Percentiles rank a stretch among this genome's conserved stretches.
Conservation (phyloP, 1,284 basidiomycete species). For the Fomitopsis palustris region DNA sequence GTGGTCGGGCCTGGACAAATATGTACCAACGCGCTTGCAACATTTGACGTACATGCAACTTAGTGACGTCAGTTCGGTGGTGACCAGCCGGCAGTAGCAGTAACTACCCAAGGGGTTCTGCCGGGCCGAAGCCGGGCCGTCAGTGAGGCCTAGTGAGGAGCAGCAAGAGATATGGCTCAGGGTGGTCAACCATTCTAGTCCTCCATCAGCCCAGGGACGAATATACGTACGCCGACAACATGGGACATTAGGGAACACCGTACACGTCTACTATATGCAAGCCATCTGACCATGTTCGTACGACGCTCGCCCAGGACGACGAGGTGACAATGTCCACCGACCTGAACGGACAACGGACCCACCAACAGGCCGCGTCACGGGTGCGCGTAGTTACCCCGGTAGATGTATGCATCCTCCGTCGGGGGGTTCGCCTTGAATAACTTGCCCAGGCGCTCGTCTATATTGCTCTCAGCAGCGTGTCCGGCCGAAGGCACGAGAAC, state of each 20-base stretch:
- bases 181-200: too few species aligned
- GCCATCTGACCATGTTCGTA: not conserved
- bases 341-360: not conserved
- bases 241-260: not conserved
- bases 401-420: slow-evolving; percentile 67
- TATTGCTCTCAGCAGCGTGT: not conserved
- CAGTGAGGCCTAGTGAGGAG: too few species aligned
- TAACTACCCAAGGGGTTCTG: too few species aligned
- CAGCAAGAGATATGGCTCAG: too few species aligned
- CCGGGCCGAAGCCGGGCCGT: too few species aligned
- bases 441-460: slow-evolving; percentile 61
- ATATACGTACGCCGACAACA: not conserved
- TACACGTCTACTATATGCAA: slow-evolving; percentile 1
- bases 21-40: too few species aligned
- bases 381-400: slow-evolving; percentile 33
- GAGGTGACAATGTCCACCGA: not conserved
- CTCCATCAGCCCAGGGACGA: not conserved
- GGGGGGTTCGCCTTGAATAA: slow-evolving; percentile 52
- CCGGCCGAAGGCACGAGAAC: not conserved
- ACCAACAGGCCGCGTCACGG: not conserved
- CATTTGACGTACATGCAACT: too few species aligned
- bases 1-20: too few species aligned
- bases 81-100: too few species aligned
- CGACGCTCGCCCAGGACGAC: not conserved
- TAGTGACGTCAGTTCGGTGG: too few species aligned